Percentiles rank a stretch among this genome's conserved stretches.
Evolutionary conservation across 768 basidiomycete species (phyloP).

Genomic region (Auriculariales sp.): DNA sequence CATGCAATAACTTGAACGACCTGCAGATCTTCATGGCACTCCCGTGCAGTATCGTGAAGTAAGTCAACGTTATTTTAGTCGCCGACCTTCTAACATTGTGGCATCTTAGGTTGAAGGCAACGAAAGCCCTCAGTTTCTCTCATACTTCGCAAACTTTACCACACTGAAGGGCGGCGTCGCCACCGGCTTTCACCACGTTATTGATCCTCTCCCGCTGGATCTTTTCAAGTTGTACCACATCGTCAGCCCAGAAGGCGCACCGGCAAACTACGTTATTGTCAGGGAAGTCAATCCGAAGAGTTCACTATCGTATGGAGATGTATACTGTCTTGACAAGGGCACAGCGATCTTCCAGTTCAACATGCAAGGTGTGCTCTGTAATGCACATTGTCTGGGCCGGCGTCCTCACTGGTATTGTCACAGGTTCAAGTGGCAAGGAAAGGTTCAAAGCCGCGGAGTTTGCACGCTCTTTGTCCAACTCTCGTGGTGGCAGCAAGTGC

Average conservation of each 20-base stretch:
- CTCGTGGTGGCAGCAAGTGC: constrained; percentile 24
- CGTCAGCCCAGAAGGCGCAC: constrained; percentile 16
- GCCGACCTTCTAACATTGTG: too few relatives aligned
- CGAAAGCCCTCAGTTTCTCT: constrained; percentile 38
- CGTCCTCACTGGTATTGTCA: too few relatives aligned
- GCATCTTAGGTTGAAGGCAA: too few relatives aligned
- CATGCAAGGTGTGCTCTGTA: constrained; percentile 37
- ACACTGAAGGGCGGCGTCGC: constrained; percentile 31
- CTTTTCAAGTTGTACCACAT: constrained; percentile 37
- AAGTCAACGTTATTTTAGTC: too few relatives aligned
- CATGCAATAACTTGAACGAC: not conserved
- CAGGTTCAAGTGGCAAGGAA: constrained; percentile 30
- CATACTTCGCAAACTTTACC: constrained; percentile 34
- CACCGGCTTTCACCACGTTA: constrained; percentile 39
- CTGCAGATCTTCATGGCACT: constrained; percentile 35
- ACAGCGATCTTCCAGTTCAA: constrained; percentile 38
- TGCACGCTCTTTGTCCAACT: constrained; percentile 31
- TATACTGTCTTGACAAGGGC: constrained; percentile 48
- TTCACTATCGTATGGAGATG: constrained; percentile 25
- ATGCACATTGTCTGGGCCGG: too few relatives aligned
- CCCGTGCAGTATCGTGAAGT: constrained; percentile 50
- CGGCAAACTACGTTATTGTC: constrained; percentile 18
- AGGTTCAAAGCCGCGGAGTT: constrained; percentile 50
- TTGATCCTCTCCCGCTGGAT: constrained; percentile 26
- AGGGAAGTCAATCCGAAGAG: constrained; percentile 28